phyloP scores from a whole-genome alignment of 257 asterid species.

The Fraxinus excelsior region DNA sequence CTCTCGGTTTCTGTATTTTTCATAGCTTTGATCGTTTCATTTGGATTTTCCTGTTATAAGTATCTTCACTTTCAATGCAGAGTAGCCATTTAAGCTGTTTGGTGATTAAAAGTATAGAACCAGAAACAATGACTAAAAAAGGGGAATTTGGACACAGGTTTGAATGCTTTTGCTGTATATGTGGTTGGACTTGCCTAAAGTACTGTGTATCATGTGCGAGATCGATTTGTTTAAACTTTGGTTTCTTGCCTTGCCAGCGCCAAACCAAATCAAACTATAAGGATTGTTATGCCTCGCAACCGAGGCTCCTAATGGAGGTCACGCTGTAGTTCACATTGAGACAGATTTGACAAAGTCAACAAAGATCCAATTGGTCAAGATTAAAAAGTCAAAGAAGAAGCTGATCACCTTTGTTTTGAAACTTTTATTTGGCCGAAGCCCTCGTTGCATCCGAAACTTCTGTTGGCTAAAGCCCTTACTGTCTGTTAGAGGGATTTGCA shows the following conservation, averaged over 20 bases:
- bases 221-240: background rate
- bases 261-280: slow-evolving; percentile 56
- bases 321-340: too few relatives aligned
- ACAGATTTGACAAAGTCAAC: too few relatives aligned
- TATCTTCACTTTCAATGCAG: slow-evolving; percentile 23
- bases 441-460: too few relatives aligned
- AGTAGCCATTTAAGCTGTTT: slow-evolving; percentile 20
- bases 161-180: slow-evolving; percentile 17
- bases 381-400: too few relatives aligned
- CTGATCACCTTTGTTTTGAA: too few relatives aligned
- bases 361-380: too few relatives aligned
- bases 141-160: slow-evolving; percentile 47
- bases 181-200: background rate
- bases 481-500: too few relatives aligned
- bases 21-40: background rate
- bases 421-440: too few relatives aligned
- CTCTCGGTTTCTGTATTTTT: background rate
- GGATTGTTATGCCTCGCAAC: slow-evolving; percentile 10
- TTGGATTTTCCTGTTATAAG: background rate
- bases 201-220: slow-evolving; percentile 12
- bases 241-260: slow-evolving; percentile 40
- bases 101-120: slow-evolving; percentile 33
- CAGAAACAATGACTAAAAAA: slow-evolving; percentile 38
- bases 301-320: too few relatives aligned
- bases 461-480: too few relatives aligned